phyloP scores from a whole-genome alignment of 2,329 filamentous ascomycete genomes.

The Seiridium cupressi region DNA sequence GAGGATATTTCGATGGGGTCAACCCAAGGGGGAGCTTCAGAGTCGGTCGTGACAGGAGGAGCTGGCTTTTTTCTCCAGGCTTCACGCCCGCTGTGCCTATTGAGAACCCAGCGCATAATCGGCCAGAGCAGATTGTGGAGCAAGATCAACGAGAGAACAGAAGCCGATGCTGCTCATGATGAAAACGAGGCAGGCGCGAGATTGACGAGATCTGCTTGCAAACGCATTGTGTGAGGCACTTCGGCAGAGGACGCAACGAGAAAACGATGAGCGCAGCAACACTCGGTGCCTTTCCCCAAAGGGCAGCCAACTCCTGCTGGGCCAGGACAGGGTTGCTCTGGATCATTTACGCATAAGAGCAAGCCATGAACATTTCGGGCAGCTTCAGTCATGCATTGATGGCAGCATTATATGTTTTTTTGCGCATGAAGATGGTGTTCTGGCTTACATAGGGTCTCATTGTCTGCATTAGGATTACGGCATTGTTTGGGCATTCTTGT shows the following conservation, averaged over 20 bases:
- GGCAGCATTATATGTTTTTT: too few relatives aligned
- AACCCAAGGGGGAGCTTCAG: constrained; percentile 53
- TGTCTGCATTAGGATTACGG: background rate
- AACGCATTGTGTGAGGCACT: too few relatives aligned
- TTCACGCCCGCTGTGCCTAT: constrained; percentile 52
- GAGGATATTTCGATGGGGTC: constrained; percentile 48
- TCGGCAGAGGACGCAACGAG: too few relatives aligned
- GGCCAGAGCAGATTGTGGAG: constrained; percentile 5
- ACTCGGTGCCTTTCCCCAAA: background rate
- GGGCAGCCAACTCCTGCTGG: background rate
- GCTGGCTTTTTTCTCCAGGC: constrained; percentile 56
- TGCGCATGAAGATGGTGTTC: too few relatives aligned
- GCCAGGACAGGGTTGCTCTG: background rate
- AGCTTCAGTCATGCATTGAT: background rate
- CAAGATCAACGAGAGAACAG: constrained; percentile 7
- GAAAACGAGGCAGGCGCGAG: too few relatives aligned
- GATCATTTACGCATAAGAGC: background rate
- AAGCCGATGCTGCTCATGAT: constrained; percentile 7
- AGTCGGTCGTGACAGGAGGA: constrained; percentile 55
- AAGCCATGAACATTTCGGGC: background rate
- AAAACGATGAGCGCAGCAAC: background rate
- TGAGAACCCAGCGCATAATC: constrained; percentile 36
- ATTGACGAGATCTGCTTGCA: too few relatives aligned
- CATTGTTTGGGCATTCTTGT: background rate
- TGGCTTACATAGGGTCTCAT: background rate